Base-by-base conservation (phyloP, 2,329 filamentous ascomycete species). In the Claviceps arundinis region DNA sequence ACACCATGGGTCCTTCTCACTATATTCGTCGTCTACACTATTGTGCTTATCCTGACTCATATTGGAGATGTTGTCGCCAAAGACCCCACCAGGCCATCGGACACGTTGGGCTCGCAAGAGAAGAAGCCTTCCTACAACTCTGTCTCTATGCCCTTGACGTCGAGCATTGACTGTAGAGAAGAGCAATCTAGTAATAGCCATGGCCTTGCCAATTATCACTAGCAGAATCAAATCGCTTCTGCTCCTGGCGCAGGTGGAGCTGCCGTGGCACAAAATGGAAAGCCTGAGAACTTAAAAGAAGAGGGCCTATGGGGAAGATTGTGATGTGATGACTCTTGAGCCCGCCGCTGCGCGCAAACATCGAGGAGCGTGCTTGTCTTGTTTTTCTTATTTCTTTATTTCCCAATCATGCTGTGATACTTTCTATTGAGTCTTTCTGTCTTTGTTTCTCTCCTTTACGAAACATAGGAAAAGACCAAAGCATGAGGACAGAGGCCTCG, bases 21-120 rank as follows among this genome's bases (percentile, higher is more conserved):
- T 3, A 62, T 69, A 34, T 63, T 60, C 8, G 52, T 68, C 26
- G 57, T 73, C 37, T 68, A 63, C 63, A 53, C 65, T 19, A 3
- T 58, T 26, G 59, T 67, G 37, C 59, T 68, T n/a, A 16, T 63
- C 30, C 50, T 68, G 37, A 68, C 66, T 2, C 66, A 68, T 22
- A 52, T 66, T 41, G 61, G 61, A n/a, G 52, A 38, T 6, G 34
- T 38, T 37, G 61, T 51, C 44, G 43, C 44, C 14, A 47, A 47
- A 3, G 46, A 54, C 4, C 40, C 37, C 16, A 37, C 49, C 37
- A 48, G 48, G 42, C 53, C 52, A 48, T 47, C 17, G n/a, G 38
- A 24, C 34, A 50, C 17, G 8, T 34, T 42, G 45, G 59, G 47
- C 48, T 57, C 46, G 48, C 56, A 51, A n/a, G 56, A 44, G 26